These are phyloP conservation scores for Eimeria acervulina DNA, from an alignment of 169 alveolate species.

Conservation along the genomic window DNA sequence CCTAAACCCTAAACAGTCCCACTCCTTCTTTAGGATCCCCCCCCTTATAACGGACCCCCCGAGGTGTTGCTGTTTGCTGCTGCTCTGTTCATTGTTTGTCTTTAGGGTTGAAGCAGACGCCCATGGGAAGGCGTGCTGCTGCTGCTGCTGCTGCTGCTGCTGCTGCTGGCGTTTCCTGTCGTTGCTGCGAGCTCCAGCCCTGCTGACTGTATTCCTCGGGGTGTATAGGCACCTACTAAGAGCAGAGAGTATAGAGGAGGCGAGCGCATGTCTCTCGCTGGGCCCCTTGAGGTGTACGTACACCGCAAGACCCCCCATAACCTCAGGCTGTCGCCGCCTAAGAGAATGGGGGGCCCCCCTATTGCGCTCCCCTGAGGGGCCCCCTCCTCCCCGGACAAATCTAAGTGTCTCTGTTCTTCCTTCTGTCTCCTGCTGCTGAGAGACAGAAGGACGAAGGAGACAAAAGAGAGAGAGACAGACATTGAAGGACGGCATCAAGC, in stretches of 20 bases:
- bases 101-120: neutral
- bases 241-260: too few relatives aligned
- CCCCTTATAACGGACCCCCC: neutral
- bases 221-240: neutral
- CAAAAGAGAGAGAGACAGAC: neutral
- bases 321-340: neutral
- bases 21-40: neutral
- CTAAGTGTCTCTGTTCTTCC: too few relatives aligned
- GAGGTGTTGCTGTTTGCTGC: neutral
- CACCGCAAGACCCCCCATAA: neutral
- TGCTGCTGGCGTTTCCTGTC: too few relatives aligned
- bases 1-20: neutral
- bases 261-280: neutral
- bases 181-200: neutral
- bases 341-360: too few relatives aligned
- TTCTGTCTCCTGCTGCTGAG: too few relatives aligned
- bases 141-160: slow-evolving; percentile 10
- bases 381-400: too few relatives aligned
- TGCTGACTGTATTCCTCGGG: neutral
- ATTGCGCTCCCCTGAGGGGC: too few relatives aligned
- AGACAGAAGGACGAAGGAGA: neutral
- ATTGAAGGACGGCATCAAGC: neutral
- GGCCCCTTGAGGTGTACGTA: neutral
- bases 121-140: neutral
- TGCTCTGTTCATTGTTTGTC: neutral